Base-by-base conservation (phyloP, 306 rosid genomes). In the Vicia faba region DNA sequence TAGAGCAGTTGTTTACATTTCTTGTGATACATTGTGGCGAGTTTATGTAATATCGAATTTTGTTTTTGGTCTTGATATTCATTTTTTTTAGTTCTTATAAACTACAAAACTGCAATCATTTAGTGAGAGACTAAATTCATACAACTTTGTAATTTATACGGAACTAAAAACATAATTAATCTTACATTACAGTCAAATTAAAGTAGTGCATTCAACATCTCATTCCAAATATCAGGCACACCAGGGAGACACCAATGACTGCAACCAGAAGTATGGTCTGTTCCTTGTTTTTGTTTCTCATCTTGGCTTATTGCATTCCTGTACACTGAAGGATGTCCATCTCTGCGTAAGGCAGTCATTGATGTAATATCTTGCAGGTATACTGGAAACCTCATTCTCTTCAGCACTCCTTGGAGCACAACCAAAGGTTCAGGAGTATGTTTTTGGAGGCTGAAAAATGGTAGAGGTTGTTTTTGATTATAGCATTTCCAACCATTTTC, bases 241-340 rank as follows among this genome's bases (percentile, higher is more conserved):
- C 98, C 98, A 61, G 98, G 98, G 39, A 92, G 96, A 71, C 98
- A 92, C 96, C 98, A 92, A 46, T 92, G 98, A 89, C 96, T 92
- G 87, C 98, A 92, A 83, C 89, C 98, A 55, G 98, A 87, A 64
- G 96, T 83, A 73, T 81, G 69, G 45, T 75, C 82, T 54, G 20
- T 29, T 40, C 70, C 76, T 43, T 56, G 77, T 75, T 84, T 89
- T 75, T 86, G 86, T 77, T 64, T 84, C 83, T 79, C 80, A 82
- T 82, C 86, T 75, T 81, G 85, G 25, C 69, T 81, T 80, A 83
- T 46, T 49, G 75, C 84, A 55, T 72, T 80, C 64, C 78, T 76
- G 72, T 87, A 93, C 33, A 93, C 86, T 4, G 96, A 93, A 62
- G 98, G 98, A 65, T 93, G 98, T 2, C 91, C 98, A 33, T 93